Percentiles rank a stretch among this genome's conserved stretches.
Evolutionary conservation across 1,284 basidiomycete genomes (phyloP).

Genomic region (Leccinum fuscescens): DNA sequence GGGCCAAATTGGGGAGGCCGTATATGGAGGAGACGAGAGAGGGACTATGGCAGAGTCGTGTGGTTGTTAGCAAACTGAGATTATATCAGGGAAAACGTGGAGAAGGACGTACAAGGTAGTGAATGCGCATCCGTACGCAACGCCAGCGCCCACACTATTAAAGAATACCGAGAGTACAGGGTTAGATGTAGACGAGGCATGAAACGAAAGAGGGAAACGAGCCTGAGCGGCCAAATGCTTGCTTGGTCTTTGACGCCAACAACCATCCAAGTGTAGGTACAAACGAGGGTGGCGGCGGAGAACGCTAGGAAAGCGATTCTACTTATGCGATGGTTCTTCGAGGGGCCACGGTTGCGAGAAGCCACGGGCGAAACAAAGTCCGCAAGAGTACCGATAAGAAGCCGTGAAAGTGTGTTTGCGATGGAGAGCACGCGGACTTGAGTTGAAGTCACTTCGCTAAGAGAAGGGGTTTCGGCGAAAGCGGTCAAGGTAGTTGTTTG

Average conservation of each 20-base stretch:
- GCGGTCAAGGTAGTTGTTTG: conserved; percentile 20
- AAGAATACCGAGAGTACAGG: not conserved
- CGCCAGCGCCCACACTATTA: conserved; percentile 53
- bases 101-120: conserved; percentile 57
- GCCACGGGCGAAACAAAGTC: conserved; percentile 66
- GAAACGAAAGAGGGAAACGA: conserved; percentile 9
- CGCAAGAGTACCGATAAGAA: conserved; percentile 65
- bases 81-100: not conserved
- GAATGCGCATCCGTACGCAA: conserved; percentile 66
- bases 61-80: not conserved
- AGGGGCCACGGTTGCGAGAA: conserved; percentile 33
- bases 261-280: conserved; percentile 55
- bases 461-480: conserved; percentile 20
- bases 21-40: conserved; percentile 68
- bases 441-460: conserved; percentile 41
- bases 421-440: conserved; percentile 72
- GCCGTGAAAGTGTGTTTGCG: conserved; percentile 68
- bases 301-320: conserved; percentile 57
- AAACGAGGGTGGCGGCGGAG: conserved; percentile 45
- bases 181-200: conserved; percentile 3
- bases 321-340: conserved; percentile 54
- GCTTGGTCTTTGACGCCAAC: conserved; percentile 46
- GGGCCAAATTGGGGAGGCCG: conserved; percentile 64
- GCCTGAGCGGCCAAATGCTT: conserved; percentile 65
- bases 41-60: conserved; percentile 43